These are phyloP conservation scores for Cryptococcus sp. DNA, from an alignment of 1,284 basidiomycete genomes.

Conservation along the genomic window DNA sequence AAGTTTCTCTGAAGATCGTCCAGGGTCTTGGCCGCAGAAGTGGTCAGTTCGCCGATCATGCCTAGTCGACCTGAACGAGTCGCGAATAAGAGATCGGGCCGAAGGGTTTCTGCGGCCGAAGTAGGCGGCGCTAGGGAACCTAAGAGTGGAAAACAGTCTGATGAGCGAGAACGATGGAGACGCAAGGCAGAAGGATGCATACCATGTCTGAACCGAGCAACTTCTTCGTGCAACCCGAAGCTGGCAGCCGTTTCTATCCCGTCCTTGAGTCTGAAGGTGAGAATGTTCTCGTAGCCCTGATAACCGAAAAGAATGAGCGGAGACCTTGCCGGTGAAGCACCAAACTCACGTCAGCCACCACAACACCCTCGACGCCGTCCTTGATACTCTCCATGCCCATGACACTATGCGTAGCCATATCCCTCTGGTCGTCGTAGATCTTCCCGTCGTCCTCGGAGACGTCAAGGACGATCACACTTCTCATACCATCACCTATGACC, in stretches of 20 bases:
- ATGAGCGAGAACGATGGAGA: not conserved
- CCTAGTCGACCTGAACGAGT: constrained; percentile 80
- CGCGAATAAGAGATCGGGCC: constrained; percentile 70
- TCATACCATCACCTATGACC: constrained; percentile 75
- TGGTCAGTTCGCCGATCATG: constrained; percentile 67
- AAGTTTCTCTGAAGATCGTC: constrained; percentile 78
- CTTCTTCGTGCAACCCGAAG: constrained; percentile 55
- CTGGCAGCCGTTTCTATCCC: constrained; percentile 48
- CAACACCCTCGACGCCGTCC: constrained; percentile 57
- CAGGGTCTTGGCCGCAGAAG: constrained; percentile 64
- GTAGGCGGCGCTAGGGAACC: constrained; percentile 40
- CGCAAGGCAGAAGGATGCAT: not conserved
- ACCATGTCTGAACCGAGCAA: constrained; percentile 52
- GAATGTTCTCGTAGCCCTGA: constrained; percentile 66
- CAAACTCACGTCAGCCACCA: constrained; percentile 71
- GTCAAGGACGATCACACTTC: constrained; percentile 73
- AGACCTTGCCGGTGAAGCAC: not conserved
- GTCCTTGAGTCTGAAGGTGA: constrained; percentile 58
- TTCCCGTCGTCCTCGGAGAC: constrained; percentile 55
- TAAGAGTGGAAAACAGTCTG: not conserved
- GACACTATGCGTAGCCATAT: constrained; percentile 72
- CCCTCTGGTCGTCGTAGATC: constrained; percentile 67
- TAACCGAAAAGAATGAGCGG: constrained; percentile 1
- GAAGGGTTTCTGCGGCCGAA: constrained; percentile 32
- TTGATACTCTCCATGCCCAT: constrained; percentile 42